phyloP scores from a whole-genome alignment of 2,329 filamentous ascomycete genomes.

The Colletotrichum plurivorum region DNA sequence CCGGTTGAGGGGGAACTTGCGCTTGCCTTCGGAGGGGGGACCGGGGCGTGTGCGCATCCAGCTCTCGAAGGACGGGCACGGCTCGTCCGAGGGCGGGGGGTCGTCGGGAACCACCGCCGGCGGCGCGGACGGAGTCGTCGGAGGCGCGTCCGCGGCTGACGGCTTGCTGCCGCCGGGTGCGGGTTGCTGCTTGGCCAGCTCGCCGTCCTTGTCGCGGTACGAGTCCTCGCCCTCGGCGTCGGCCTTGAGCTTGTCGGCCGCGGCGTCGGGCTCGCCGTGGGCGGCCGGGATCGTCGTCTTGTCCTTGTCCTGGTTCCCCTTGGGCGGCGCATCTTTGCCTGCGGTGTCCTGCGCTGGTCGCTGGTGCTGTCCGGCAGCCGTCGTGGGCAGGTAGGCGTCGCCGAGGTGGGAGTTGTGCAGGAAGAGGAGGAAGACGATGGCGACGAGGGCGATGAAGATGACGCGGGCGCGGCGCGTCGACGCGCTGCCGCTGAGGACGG shows the following conservation, averaged over 20 bases:
- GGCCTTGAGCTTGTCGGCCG: slow-evolving; percentile 26
- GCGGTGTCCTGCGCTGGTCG: background rate
- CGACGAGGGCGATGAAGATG: slow-evolving; percentile 19
- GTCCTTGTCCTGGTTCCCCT: slow-evolving; percentile 26
- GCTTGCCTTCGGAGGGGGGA: slow-evolving; percentile 73
- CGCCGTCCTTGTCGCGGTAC: slow-evolving; percentile 36
- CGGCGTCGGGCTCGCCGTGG: slow-evolving; percentile 27
- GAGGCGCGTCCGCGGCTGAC: slow-evolving; percentile 6
- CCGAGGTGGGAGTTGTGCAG: slow-evolving; percentile 19
- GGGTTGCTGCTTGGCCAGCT: slow-evolving; percentile 20
- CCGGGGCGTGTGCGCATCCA: slow-evolving; percentile 37
- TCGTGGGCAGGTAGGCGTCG: slow-evolving; percentile 13
- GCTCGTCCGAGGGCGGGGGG: slow-evolving; percentile 1
- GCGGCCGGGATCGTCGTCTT: background rate
- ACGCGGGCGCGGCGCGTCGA: slow-evolving; percentile 27
- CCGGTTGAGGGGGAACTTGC: slow-evolving; percentile 84
- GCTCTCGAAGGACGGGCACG: slow-evolving; percentile 24
- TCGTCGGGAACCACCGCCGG: background rate
- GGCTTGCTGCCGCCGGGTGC: background rate
- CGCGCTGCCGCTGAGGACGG: slow-evolving; percentile 16
- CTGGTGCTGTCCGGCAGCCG: background rate
- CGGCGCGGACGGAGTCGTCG: background rate
- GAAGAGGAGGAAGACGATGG: slow-evolving; percentile 24
- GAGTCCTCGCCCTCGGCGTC: slow-evolving; percentile 31
- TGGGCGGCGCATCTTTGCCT: background rate